Conservation (phyloP, 495 filamentous ascomycete species). For the Hypoxylon perforatum region DNA sequence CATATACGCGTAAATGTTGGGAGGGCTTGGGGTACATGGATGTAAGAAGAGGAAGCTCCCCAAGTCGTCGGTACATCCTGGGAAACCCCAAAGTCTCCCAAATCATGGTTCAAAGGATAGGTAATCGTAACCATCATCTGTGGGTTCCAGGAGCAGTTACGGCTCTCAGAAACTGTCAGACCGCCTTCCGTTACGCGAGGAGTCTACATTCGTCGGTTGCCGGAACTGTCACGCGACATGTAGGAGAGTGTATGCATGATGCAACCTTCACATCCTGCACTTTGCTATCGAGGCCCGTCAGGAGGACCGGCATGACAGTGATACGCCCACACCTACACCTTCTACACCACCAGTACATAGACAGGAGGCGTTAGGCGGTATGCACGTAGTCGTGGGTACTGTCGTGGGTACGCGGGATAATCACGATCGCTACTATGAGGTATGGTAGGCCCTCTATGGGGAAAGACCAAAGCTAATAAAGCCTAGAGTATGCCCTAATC, state of each 20-base stretch:
- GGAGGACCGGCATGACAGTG: not conserved
- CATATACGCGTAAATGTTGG: constrained; percentile 24
- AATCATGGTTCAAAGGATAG: too few species aligned
- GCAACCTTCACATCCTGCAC: constrained; percentile 29
- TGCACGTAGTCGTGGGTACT: constrained; percentile 8
- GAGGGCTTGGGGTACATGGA: not conserved
- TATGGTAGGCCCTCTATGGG: not conserved
- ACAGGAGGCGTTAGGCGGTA: too few species aligned
- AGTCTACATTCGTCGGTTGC: constrained; percentile 30
- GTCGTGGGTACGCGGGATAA: constrained; percentile 22
- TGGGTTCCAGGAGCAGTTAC: constrained; percentile 31
- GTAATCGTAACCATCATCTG: constrained; percentile 32
- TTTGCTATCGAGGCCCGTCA: not conserved
- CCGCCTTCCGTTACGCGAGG: not conserved
- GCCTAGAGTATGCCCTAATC: not conserved
- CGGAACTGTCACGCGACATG: constrained; percentile 42
- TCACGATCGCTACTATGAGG: constrained; percentile 16
- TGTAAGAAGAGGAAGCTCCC: constrained; percentile 23
- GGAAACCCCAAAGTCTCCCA: constrained; percentile 3
- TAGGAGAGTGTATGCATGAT: constrained; percentile 42
- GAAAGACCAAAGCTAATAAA: not conserved
- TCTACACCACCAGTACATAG: too few species aligned
- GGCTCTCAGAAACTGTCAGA: not conserved
- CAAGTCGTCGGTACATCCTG: constrained; percentile 11
- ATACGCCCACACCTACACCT: constrained; percentile 36